These are phyloP conservation scores for Orbilia oligospora DNA, from an alignment of 2,329 filamentous ascomycete species.

Conservation along the genomic window DNA sequence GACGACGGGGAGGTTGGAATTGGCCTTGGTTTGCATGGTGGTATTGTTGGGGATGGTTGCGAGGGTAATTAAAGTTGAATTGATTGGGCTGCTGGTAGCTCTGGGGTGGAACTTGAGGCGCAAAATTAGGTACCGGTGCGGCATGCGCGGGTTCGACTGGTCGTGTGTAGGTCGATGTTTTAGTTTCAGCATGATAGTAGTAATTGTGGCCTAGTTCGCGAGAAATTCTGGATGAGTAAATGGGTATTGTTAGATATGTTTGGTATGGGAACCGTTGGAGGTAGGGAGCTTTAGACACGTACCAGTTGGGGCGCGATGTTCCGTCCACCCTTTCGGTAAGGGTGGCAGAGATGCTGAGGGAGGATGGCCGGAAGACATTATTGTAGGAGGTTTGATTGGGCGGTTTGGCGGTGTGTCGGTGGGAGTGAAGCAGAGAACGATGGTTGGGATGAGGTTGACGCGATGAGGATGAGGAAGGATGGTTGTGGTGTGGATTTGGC, in stretches of 20 bases:
- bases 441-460: conserved; percentile 32
- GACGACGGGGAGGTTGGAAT: conserved; percentile 48
- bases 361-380: conserved; percentile 44
- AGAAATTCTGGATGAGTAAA: conserved; percentile 43
- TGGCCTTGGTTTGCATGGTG: conserved; percentile 17
- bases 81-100: conserved; percentile 52
- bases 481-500: conserved; percentile 53
- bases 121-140: conserved; percentile 63
- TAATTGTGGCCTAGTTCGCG: conserved; percentile 79
- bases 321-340: conserved; percentile 87
- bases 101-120: conserved; percentile 43
- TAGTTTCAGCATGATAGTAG: conserved; percentile 86
- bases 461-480: conserved; percentile 34
- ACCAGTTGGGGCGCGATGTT: conserved; percentile 88
- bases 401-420: conserved; percentile 8
- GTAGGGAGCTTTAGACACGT: conserved; percentile 62
- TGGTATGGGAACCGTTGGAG: conserved; percentile 45
- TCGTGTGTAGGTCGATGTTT: conserved; percentile 87
- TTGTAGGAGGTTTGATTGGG: neutral
- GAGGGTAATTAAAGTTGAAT: conserved; percentile 43
- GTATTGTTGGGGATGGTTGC: conserved; percentile 58
- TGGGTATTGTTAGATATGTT: conserved; percentile 53
- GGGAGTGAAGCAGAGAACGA: neutral
- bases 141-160: conserved; percentile 69
- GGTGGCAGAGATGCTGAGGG: conserved; percentile 68